Evolutionary conservation across 2,329 filamentous ascomycete species (phyloP).

Genomic region (Cladosporium oxysporum): DNA sequence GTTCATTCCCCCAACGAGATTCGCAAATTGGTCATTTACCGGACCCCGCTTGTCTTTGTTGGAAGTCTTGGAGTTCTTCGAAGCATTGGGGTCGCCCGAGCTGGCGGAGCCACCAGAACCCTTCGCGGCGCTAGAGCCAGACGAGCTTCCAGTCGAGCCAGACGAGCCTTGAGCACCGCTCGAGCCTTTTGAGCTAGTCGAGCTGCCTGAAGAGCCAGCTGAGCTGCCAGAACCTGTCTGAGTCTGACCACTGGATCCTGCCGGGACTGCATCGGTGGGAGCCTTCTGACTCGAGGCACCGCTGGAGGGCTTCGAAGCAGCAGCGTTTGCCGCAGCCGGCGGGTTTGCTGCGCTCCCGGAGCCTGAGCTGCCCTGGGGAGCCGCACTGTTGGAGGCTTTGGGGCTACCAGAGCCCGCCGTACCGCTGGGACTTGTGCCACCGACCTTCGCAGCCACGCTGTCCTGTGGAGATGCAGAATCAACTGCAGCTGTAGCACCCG

Average conservation of each 20-base stretch:
- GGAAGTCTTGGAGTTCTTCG: not conserved
- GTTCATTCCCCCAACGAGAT: too few relatives aligned
- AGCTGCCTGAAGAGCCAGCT: not conserved
- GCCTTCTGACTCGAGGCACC: not conserved
- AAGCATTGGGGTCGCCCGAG: not conserved
- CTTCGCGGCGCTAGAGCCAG: not conserved
- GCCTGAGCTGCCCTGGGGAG: not conserved
- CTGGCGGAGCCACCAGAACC: not conserved
- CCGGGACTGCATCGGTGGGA: not conserved
- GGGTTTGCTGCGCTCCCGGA: too few relatives aligned
- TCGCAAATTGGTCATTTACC: too few relatives aligned
- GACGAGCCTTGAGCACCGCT: not conserved
- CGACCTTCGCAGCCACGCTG: not conserved
- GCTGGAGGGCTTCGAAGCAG: not conserved
- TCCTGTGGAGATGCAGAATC: not conserved
- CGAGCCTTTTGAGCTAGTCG: not conserved
- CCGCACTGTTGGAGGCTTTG: not conserved
- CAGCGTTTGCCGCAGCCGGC: not conserved
- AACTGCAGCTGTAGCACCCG: not conserved
- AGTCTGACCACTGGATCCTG: not conserved
- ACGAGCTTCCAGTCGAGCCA: not conserved
- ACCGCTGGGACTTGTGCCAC: not conserved
- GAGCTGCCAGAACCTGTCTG: not conserved
- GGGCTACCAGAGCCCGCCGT: not conserved
- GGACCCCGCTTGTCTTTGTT: not conserved